Percentiles rank a stretch among this genome's conserved stretches.
These are phyloP conservation scores for Fusarium sp. DNA, from an alignment of 2,329 filamentous ascomycete genomes.

Conservation along the genomic window DNA sequence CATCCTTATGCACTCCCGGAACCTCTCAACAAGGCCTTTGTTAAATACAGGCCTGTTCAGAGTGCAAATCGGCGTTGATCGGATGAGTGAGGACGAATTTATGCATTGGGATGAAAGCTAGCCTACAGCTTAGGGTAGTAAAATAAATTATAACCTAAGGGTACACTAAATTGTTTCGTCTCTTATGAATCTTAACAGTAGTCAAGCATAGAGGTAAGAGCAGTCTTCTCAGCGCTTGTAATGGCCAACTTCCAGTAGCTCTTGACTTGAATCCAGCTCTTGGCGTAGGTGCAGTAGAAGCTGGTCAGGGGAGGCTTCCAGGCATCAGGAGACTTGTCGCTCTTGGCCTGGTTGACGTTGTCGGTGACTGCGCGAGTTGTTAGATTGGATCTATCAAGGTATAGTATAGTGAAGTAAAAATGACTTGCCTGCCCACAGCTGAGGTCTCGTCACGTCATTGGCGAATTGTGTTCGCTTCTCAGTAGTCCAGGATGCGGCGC, in stretches of 20 bases:
- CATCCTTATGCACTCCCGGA: background rate
- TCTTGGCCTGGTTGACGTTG: constrained; percentile 78
- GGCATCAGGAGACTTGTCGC: constrained; percentile 77
- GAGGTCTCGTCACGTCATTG: constrained; percentile 80
- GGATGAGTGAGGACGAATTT: too few relatives aligned
- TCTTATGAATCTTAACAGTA: constrained; percentile 43
- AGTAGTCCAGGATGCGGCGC: constrained; percentile 79
- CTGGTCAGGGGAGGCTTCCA: constrained; percentile 79
- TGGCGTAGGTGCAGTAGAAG: constrained; percentile 84
- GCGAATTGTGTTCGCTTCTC: constrained; percentile 75
- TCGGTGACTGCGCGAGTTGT: constrained; percentile 69
- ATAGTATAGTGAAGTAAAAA: background rate
- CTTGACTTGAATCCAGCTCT: constrained; percentile 84
- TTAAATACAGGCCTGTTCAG: background rate
- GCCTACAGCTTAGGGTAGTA: too few relatives aligned
- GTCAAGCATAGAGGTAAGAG: constrained; percentile 62
- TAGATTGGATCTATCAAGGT: background rate
- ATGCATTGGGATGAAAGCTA: too few relatives aligned
- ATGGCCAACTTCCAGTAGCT: constrained; percentile 75
- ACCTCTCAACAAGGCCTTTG: background rate
- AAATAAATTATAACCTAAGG: too few relatives aligned
- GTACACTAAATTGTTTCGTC: too few relatives aligned
- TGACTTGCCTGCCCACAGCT: constrained; percentile 70
- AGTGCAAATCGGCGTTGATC: too few relatives aligned
- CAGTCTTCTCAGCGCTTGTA: constrained; percentile 77